Conservation (phyloP, 2,329 filamentous ascomycete genomes). For the Penicillium sumatraense region DNA sequence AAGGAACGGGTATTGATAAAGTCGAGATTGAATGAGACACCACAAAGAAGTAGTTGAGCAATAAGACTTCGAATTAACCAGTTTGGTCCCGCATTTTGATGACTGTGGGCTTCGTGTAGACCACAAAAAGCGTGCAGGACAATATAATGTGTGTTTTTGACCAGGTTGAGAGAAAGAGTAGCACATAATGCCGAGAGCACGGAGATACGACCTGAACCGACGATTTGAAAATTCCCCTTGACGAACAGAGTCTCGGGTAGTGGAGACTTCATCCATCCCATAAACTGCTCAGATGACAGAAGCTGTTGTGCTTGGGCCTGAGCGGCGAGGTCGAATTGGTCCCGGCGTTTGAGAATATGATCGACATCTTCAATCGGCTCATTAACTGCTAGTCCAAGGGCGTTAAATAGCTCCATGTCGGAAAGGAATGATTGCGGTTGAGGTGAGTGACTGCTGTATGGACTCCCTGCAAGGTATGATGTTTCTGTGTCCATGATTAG, state of each 20-base stretch:
- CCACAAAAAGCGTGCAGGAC: not conserved
- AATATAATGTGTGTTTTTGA: not conserved
- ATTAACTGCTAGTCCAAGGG: not conserved
- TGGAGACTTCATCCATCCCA: not conserved
- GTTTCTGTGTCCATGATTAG: not conserved
- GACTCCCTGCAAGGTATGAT: not conserved
- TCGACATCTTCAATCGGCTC: conserved; percentile 1
- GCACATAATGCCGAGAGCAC: not conserved
- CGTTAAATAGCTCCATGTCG: not conserved
- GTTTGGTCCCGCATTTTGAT: not conserved
- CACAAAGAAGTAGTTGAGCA: not conserved
- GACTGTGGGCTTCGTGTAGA: not conserved
- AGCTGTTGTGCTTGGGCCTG: conserved; percentile 1
- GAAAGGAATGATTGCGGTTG: not conserved
- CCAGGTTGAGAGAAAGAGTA: not conserved
- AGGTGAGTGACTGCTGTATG: not conserved
- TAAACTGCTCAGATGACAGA: not conserved
- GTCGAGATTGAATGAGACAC: not conserved
- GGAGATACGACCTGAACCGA: not conserved
- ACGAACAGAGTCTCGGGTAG: not conserved
- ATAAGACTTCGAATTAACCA: conserved; percentile 1
- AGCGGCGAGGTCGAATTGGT: conserved; percentile 1
- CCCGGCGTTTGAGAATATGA: not conserved
- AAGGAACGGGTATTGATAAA: not conserved
- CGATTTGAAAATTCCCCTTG: not conserved